phyloP scores from a whole-genome alignment of 805 yeast genomes.

The Ogataea populi-albae region DNA sequence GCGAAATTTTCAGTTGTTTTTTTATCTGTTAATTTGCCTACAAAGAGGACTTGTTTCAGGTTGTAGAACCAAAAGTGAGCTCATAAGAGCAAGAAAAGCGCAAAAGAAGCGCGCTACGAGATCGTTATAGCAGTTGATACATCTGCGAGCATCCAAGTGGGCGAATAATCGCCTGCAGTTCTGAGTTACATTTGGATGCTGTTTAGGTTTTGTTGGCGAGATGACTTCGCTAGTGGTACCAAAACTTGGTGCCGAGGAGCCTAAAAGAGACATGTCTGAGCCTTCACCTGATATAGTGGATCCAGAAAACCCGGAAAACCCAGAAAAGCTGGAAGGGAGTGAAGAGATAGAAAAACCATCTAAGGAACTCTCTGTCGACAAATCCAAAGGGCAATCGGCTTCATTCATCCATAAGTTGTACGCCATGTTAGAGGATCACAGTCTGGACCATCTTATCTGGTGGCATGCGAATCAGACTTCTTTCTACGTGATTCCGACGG shows the following conservation, averaged over 20 bases:
- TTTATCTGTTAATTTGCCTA: too few relatives aligned
- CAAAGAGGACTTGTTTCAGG: too few relatives aligned
- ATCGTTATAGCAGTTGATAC: too few relatives aligned
- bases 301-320: too few relatives aligned
- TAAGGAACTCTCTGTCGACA: slow-evolving; percentile 11
- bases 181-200: too few relatives aligned
- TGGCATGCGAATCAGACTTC: slow-evolving; percentile 70
- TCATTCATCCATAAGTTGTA: slow-evolving; percentile 84
- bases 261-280: neutral
- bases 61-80: too few relatives aligned
- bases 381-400: slow-evolving; percentile 29
- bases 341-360: slow-evolving; percentile 3
- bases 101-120: too few relatives aligned
- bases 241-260: neutral
- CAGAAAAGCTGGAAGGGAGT: slow-evolving; percentile 4
- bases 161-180: too few relatives aligned
- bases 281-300: too few relatives aligned
- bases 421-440: slow-evolving; percentile 81
- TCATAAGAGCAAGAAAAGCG: too few relatives aligned
- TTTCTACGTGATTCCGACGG: slow-evolving; percentile 79
- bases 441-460: slow-evolving; percentile 74
- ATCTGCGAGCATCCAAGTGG: too few relatives aligned
- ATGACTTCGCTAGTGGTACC: neutral
- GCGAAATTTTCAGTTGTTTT: too few relatives aligned
- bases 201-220: neutral